Evolutionary conservation across 768 basidiomycete species (phyloP), one percentile per base, ranked within the genome.

Genomic region (Hericium coralloides): DNA sequence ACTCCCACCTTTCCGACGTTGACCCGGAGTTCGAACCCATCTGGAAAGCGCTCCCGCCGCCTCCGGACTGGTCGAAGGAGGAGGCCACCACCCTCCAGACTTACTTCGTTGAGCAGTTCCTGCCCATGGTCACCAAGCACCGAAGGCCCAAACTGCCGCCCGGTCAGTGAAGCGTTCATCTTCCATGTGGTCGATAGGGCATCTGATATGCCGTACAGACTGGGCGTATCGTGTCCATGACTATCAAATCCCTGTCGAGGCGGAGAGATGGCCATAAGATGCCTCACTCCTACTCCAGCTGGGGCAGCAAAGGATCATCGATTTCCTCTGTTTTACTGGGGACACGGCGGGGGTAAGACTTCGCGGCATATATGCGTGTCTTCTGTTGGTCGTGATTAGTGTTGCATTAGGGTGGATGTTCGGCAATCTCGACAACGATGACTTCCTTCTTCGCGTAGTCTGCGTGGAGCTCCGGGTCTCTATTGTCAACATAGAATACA

Each of bases 361-460:
- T n/a, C 26, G 9, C 49, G n/a, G 31, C 31, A 31, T 31, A 31
- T 31, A 31, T 31, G 31, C 31, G n/a, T 52, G 5, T n/a, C 15
- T 37, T 38, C 12, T 15, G 6, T n/a, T 15, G 17, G n/a, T 52
- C 51, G n/a, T 31, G 31, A 31, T 45, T 36, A 17, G 26, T 3
- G 12, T 2, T 3, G 6, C 4, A 17, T 8, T 17, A 62, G 60
- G 60, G 12, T 59, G 50, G 25, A 22, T 57, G 2, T 41, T 55
- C 10, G 65, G 63, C 1, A 49, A 57, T 14, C 18, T 66, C 15
- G 57, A 64, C 12, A 22, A 37, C 5, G 62, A 65, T 43, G 64
- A 63, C 53, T 49, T 31, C n/a, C 47, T 54, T 26, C 59, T 63
- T 12, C 57, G 62, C 25, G 45, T 37, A 14, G 18, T 59, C 18